Evolutionary conservation across 768 basidiomycete genomes (phyloP).

Genomic region (Leccinellum luteum): DNA sequence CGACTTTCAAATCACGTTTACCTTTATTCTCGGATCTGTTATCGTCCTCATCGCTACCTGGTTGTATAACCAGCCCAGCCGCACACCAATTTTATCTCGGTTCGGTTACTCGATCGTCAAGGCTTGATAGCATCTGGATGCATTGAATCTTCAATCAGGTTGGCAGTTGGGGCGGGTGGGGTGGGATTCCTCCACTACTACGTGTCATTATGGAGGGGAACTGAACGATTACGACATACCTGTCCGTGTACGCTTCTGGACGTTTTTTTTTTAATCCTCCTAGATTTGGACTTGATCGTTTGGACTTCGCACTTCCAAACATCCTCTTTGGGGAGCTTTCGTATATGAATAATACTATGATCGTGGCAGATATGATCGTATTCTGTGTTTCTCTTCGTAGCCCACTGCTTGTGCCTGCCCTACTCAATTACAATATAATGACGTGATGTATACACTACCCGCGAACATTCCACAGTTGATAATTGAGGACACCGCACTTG

Average conservation of each 20-base stretch:
- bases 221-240: constrained; percentile 20
- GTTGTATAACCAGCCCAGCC: constrained; percentile 77
- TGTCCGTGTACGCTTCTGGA: constrained; percentile 21
- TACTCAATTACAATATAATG: constrained; percentile 26
- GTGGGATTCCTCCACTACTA: constrained; percentile 1
- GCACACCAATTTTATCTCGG: constrained; percentile 33
- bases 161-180: background rate
- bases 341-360: constrained; percentile 20
- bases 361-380: constrained; percentile 8
- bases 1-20: constrained; percentile 80
- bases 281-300: constrained; percentile 29
- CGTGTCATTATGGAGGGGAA: constrained; percentile 2
- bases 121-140: constrained; percentile 11
- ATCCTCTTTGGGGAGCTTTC: constrained; percentile 14
- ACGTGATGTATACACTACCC: constrained; percentile 29
- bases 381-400: constrained; percentile 7
- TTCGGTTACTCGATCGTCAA: constrained; percentile 29
- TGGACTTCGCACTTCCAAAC: constrained; percentile 19
- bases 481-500: constrained; percentile 7
- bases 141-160: background rate
- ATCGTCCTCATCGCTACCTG: constrained; percentile 88
- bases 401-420: constrained; percentile 5
- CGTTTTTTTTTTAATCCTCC: constrained; percentile 18
- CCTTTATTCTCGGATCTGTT: constrained; percentile 80
- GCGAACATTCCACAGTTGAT: constrained; percentile 7